Base-by-base conservation (phyloP, 2,329 filamentous ascomycete species). In the Cercospora zeina region DNA sequence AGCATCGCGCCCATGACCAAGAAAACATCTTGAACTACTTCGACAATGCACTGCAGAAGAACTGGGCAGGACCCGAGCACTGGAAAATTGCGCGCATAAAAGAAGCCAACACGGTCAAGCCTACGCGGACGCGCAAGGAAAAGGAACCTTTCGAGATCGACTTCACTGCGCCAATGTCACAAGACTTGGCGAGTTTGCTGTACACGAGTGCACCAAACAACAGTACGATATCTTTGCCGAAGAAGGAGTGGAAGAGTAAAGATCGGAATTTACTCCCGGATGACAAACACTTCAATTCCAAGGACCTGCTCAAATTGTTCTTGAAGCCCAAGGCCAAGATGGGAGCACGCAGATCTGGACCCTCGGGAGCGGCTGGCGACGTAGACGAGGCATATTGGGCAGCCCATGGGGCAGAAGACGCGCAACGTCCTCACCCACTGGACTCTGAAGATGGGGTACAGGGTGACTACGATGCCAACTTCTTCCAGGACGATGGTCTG, bases 1-100 rank as follows among this genome's bases (percentile, higher is more conserved):
- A 85, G 42, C 89, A 89, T 69, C 70, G 72, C 9, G 62, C 67
- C 5, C 86, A 86, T 55, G 90, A 91, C 70, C 92, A 97, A 73
- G 91, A 97, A 69, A 93, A 96, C 71, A 96, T 99, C 62, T 83
- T 99, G n/a, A 89, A 90, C 72, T 99, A 97, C 79, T 99, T 99
- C 73, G 95, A 99, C 75, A 91, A 96, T 72, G 93, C 93, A 2
- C 79, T 97, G 47, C 91, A 95, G 74, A 97, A 96, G 83, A 97
- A 97, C 72, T 99, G 95, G 93, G 89, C 89, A 5, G 96, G 92
- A 54, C 93, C 95, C n/a, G 95, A 97, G 75, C 95, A 99, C 77
- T 99, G 95, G 95, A 89, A 93, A 68, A 97, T 99, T 73, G 85
- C 90, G 65, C 91, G 92, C 73, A 95, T 99, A 76, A 97, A 97